A percentile compares a stretch with the other conserved stretches of the same genome.
Conservation (phyloP, 352 stramenopile genomes). For the Achlya hypogyna region DNA sequence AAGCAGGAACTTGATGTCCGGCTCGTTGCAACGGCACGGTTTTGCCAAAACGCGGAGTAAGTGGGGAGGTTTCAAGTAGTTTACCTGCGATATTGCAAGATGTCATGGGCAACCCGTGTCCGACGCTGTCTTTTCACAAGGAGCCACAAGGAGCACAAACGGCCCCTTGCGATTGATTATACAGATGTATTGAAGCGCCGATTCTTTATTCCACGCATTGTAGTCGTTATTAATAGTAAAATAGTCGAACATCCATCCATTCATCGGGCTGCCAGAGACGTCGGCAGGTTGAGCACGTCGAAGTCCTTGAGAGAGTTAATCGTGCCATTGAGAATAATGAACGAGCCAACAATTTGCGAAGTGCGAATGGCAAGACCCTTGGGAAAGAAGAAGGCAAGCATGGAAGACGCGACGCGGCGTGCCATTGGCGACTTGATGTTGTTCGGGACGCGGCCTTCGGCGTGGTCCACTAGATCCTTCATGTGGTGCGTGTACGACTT, state of each 20-base stretch:
- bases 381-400: constrained; percentile 78
- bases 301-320: constrained; percentile 86
- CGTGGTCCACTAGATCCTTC: constrained; percentile 75
- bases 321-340: constrained; percentile 90
- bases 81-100: too few species aligned
- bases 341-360: constrained; percentile 88
- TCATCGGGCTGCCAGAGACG: constrained; percentile 7
- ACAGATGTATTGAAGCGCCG: background rate
- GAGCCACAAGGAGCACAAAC: background rate
- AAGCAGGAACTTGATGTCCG: too few species aligned
- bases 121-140: too few species aligned
- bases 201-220: background rate
- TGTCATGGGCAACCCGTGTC: too few species aligned
- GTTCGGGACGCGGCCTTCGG: constrained; percentile 67
- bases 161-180: background rate
- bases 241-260: background rate
- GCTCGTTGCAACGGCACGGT: too few species aligned
- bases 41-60: too few species aligned
- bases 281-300: constrained; percentile 29
- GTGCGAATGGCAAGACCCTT: constrained; percentile 84
- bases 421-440: constrained; percentile 55
- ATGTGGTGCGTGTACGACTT: constrained; percentile 79
- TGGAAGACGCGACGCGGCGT: constrained; percentile 53
- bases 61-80: too few species aligned
- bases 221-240: background rate